Evolutionary conservation across 2,329 filamentous ascomycete genomes (phyloP).

Genomic region (Zymoseptoria passerinii): DNA sequence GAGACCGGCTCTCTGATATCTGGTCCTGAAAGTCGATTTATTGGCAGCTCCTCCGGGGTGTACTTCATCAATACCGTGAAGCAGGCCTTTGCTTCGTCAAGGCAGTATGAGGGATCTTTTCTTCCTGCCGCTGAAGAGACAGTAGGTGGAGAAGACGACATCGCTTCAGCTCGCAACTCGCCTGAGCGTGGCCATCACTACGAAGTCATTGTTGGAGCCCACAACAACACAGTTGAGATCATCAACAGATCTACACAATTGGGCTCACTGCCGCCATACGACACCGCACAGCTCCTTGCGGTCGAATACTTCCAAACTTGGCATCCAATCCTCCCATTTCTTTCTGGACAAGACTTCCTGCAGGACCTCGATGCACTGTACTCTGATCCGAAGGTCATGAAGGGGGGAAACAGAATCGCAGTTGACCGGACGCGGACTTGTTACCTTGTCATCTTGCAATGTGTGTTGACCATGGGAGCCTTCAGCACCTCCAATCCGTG

Average conservation of each 20-base stretch:
- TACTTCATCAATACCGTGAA: slow-evolving; percentile 49
- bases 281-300: slow-evolving; percentile 36
- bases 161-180: slow-evolving; percentile 12
- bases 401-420: slow-evolving; percentile 20
- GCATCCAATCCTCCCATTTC: slow-evolving; percentile 47
- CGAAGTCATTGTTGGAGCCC: slow-evolving; percentile 12
- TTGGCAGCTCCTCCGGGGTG: slow-evolving; percentile 46
- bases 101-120: slow-evolving; percentile 2
- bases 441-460: slow-evolving; percentile 39
- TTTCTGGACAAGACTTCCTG: slow-evolving; percentile 44
- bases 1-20: slow-evolving; percentile 14
- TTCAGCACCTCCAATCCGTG: slow-evolving; percentile 12
- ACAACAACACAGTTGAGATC: slow-evolving; percentile 2
- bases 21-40: slow-evolving; percentile 30
- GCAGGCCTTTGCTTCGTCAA: slow-evolving; percentile 38
- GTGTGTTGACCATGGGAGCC: slow-evolving; percentile 43
- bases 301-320: slow-evolving; percentile 45
- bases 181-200: slow-evolving; percentile 13
- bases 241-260: slow-evolving; percentile 10
- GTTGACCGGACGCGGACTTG: slow-evolving; percentile 20
- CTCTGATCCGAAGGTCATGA: slow-evolving; percentile 16
- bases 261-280: slow-evolving; percentile 23
- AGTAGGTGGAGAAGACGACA: slow-evolving; percentile 18
- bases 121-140: slow-evolving; percentile 16
- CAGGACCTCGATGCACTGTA: slow-evolving; percentile 40